phyloP scores from a whole-genome alignment of 352 stramenopile species.

The Phytophthora aleatoria region DNA sequence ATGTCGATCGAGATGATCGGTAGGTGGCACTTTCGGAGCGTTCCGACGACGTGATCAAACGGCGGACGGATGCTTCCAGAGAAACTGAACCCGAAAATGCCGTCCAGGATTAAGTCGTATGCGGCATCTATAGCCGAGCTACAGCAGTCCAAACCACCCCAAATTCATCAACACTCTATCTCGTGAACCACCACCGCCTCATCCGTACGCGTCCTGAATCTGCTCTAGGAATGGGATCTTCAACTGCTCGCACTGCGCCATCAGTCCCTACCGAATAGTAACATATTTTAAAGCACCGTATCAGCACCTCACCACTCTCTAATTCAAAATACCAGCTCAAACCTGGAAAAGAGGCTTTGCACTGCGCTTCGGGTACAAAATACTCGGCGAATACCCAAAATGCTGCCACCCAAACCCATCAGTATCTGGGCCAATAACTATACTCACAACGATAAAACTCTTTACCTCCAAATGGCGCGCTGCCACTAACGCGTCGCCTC shows the following conservation, averaged over 20 bases:
- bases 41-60: slow-evolving; percentile 90
- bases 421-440: neutral
- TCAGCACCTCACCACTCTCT: neutral
- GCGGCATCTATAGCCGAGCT: slow-evolving; percentile 53
- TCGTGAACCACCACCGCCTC: neutral
- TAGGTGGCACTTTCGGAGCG: slow-evolving; percentile 54
- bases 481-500: slow-evolving; percentile 98
- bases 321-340: neutral
- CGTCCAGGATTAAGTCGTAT: slow-evolving; percentile 96
- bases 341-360: slow-evolving; percentile 83
- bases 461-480: slow-evolving; percentile 94
- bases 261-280: slow-evolving; percentile 47
- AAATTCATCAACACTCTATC: neutral
- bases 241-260: slow-evolving; percentile 77
- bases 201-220: slow-evolving; percentile 48
- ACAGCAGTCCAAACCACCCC: slow-evolving; percentile 1
- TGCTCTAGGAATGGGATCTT: slow-evolving; percentile 80
- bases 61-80: slow-evolving; percentile 86
- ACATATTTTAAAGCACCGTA: neutral
- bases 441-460: too few relatives aligned
- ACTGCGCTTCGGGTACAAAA: slow-evolving; percentile 96
- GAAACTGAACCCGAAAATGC: slow-evolving; percentile 99
- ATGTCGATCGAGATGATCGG: slow-evolving; percentile 98
- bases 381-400: slow-evolving; percentile 94
- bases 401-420: slow-evolving; percentile 53